These are phyloP conservation scores for Breviolum minutum DNA, from an alignment of 73 alveolate species.

Conservation along the genomic window DNA sequence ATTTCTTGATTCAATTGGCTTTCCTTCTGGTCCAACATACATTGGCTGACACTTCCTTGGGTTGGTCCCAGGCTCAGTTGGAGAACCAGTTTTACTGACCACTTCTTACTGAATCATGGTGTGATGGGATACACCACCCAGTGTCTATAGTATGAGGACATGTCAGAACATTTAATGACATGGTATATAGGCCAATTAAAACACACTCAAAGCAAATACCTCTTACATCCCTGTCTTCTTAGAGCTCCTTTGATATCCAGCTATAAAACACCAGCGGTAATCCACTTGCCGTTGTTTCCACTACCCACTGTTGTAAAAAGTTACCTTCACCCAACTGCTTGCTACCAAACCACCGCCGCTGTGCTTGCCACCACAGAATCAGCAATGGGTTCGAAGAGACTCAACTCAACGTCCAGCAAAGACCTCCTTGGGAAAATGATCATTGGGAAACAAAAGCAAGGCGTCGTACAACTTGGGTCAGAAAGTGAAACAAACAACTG, in stretches of 20 bases:
- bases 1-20: too few relatives aligned
- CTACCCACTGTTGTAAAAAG: neutral
- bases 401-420: neutral
- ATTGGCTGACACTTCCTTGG: too few relatives aligned
- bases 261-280: neutral
- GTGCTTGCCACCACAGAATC: neutral
- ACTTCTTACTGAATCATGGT: too few relatives aligned
- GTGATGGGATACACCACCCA: too few relatives aligned
- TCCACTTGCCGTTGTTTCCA: neutral
- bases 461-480: neutral
- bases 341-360: neutral
- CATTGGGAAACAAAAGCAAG: neutral
- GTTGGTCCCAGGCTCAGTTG: too few relatives aligned
- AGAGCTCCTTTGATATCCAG: neutral
- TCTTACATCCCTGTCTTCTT: too few relatives aligned
- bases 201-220: neutral
- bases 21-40: too few relatives aligned
- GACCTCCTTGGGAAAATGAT: neutral
- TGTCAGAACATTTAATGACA: too few relatives aligned
- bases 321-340: neutral
- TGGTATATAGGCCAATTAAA: neutral
- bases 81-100: too few relatives aligned
- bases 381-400: conserved; percentile 44
- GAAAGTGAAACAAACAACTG: too few relatives aligned
- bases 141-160: too few relatives aligned